Conservation (phyloP, 805 yeast genomes). For the Candida loeiensis region DNA sequence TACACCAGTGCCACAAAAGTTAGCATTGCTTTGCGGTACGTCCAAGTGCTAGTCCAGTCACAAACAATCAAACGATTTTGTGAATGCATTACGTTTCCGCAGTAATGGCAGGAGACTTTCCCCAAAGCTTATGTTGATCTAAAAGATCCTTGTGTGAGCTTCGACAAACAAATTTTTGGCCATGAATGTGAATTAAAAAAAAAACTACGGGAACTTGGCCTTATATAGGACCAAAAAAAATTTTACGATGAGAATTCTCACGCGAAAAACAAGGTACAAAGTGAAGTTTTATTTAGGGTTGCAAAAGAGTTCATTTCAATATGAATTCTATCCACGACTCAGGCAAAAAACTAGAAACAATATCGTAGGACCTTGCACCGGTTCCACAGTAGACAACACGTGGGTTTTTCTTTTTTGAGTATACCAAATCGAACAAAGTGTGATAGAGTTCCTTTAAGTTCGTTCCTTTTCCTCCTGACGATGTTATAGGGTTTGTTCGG, state of each 20-base stretch:
- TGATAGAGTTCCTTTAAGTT: slow-evolving; percentile 38
- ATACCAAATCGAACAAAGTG: slow-evolving; percentile 37
- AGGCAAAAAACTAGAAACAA: slow-evolving; percentile 31
- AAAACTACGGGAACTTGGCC: slow-evolving; percentile 3
- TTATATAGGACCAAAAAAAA: slow-evolving; percentile 5
- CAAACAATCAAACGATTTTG: slow-evolving; percentile 21
- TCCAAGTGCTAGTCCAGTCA: background rate
- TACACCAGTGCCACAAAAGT: background rate
- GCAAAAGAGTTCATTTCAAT: slow-evolving; percentile 7
- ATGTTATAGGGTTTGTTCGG: slow-evolving; percentile 26
- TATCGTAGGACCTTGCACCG: slow-evolving; percentile 40
- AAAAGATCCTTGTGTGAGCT: slow-evolving; percentile 53
- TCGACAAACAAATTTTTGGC: slow-evolving; percentile 74
- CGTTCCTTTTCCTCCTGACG: slow-evolving; percentile 27
- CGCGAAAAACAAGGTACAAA: background rate
- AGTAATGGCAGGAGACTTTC: slow-evolving; percentile 81
- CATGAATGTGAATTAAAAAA: slow-evolving; percentile 51
- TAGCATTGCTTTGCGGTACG: background rate
- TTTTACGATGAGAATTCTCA: slow-evolving; percentile 4
- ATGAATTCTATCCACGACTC: slow-evolving; percentile 27
- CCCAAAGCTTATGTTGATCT: slow-evolving; percentile 57
- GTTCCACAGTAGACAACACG: slow-evolving; percentile 39
- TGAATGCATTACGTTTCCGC: slow-evolving; percentile 58
- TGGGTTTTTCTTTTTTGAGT: slow-evolving; percentile 21
- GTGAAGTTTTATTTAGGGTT: slow-evolving; percentile 3